Conservation (phyloP, 108 stramenopile genomes). For the Conticribra weissflogii region DNA sequence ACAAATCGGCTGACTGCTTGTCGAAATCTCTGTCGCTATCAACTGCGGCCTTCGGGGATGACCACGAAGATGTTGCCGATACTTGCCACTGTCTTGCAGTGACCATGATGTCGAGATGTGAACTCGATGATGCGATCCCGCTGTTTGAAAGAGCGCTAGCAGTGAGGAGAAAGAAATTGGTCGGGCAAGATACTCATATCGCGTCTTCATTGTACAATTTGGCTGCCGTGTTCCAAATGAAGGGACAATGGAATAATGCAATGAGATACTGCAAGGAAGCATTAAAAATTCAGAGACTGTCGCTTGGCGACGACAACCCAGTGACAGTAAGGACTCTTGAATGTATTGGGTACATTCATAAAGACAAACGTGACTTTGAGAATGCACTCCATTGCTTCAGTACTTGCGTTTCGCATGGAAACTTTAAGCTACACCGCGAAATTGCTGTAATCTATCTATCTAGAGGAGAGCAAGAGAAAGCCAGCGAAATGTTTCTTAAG, state of each 20-base stretch:
- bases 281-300: constrained; percentile 29
- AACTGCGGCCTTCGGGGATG: constrained; percentile 29
- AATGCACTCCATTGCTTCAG: constrained; percentile 43
- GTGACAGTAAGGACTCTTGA: constrained; percentile 39
- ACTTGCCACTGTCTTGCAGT: constrained; percentile 52
- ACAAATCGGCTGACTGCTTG: constrained; percentile 46
- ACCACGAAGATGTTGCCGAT: constrained; percentile 54
- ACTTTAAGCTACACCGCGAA: constrained; percentile 26
- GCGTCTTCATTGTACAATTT: constrained; percentile 47
- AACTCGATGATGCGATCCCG: constrained; percentile 37
- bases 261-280: constrained; percentile 55
- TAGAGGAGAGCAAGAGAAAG: constrained; percentile 39
- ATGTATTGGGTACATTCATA: constrained; percentile 51
- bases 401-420: constrained; percentile 35
- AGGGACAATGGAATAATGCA: constrained; percentile 44
- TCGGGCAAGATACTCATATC: constrained; percentile 21
- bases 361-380: constrained; percentile 43
- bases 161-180: constrained; percentile 38
- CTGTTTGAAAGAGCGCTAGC: constrained; percentile 44
- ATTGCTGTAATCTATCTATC: constrained; percentile 31
- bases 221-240: constrained; percentile 40
- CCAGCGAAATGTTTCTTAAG: constrained; percentile 27
- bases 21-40: constrained; percentile 40
- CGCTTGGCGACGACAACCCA: constrained; percentile 26
- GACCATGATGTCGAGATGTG: constrained; percentile 40